phyloP scores from a whole-genome alignment of 2,329 filamentous ascomycete genomes.

The Lasiodiplodia hormozganensis region DNA sequence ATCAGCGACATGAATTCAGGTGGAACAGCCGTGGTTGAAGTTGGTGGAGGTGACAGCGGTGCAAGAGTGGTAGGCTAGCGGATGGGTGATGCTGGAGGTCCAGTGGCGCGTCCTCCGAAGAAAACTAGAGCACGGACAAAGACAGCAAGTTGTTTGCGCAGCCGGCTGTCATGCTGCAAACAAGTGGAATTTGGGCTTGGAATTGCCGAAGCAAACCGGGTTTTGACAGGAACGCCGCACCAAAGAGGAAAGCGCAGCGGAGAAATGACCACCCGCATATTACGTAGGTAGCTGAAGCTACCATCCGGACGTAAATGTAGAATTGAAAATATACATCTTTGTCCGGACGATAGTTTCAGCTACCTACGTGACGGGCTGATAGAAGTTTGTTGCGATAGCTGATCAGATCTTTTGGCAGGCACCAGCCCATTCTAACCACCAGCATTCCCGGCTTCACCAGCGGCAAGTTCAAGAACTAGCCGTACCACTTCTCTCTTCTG shows the following conservation, averaged over 20 bases:
- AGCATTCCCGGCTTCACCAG: background rate
- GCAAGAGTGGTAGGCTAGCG: background rate
- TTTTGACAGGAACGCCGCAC: background rate
- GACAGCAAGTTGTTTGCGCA: background rate
- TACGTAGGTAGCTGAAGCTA: no score
- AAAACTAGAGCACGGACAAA: background rate
- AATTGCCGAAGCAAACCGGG: background rate
- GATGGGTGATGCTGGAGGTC: background rate
- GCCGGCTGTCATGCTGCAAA: background rate
- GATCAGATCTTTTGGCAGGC: no score
- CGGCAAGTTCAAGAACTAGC: background rate
- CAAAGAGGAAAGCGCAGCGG: no score
- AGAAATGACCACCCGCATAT: no score
- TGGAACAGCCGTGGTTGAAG: background rate
- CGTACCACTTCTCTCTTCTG: conserved; percentile 38
- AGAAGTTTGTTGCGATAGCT: no score
- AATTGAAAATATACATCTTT: no score
- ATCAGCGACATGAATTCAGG: background rate
- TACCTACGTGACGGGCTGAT: no score
- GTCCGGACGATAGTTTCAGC: no score
- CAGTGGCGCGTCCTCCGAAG: background rate
- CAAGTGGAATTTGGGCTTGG: background rate
- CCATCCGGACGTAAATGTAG: no score
- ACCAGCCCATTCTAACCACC: background rate
- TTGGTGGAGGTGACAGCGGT: background rate